Evolutionary conservation across 2,329 filamentous ascomycete genomes (phyloP).

Genomic region (Corynespora cassiicola): DNA sequence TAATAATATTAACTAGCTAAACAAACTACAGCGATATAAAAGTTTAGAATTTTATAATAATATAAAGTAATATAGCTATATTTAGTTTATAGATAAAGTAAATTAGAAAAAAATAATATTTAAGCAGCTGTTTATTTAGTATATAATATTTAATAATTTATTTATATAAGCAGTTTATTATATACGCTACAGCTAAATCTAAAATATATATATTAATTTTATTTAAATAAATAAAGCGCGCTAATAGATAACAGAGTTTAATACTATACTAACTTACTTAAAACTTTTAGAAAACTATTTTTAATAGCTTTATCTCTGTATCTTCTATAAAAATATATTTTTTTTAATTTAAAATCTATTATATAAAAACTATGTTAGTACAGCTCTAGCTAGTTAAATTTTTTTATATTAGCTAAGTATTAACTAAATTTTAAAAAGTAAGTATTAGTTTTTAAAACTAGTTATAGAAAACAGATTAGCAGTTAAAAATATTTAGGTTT

Average conservation of each 20-base stretch:
- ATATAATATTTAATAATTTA: slow-evolving; percentile 2
- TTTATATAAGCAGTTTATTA: slow-evolving; percentile 3
- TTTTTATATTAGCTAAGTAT: slow-evolving; percentile 1
- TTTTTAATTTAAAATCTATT: slow-evolving; percentile 2
- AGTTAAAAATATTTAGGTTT: slow-evolving; percentile 1
- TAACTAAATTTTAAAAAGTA: slow-evolving; percentile 2
- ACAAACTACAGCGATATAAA: slow-evolving; percentile 2
- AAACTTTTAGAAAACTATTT: slow-evolving; percentile 1
- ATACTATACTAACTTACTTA: slow-evolving; percentile 1
- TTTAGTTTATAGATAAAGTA: slow-evolving; percentile 2
- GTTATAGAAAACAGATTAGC: slow-evolving; percentile 2
- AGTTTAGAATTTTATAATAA: slow-evolving; percentile 1
- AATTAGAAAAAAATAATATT: slow-evolving; percentile 1
- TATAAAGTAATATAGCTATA: slow-evolving; percentile 2
- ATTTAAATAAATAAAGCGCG: slow-evolving; percentile 1
- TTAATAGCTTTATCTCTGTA: slow-evolving; percentile 3
- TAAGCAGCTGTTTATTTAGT: slow-evolving; percentile 1
- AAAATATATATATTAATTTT: slow-evolving; percentile 3
- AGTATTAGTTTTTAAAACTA: slow-evolving; percentile 1
- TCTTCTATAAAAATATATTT: slow-evolving; percentile 2
- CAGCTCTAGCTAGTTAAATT: slow-evolving; percentile 1
- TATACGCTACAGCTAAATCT: slow-evolving; percentile 3
- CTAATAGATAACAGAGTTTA: slow-evolving; percentile 4
- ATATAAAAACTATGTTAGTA: slow-evolving; percentile 2
- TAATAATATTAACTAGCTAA: background rate